Evolutionary conservation across 257 asterid genomes (phyloP), one percentile per base, ranked within the genome.

Genomic region (Thymus quinquecostatus): DNA sequence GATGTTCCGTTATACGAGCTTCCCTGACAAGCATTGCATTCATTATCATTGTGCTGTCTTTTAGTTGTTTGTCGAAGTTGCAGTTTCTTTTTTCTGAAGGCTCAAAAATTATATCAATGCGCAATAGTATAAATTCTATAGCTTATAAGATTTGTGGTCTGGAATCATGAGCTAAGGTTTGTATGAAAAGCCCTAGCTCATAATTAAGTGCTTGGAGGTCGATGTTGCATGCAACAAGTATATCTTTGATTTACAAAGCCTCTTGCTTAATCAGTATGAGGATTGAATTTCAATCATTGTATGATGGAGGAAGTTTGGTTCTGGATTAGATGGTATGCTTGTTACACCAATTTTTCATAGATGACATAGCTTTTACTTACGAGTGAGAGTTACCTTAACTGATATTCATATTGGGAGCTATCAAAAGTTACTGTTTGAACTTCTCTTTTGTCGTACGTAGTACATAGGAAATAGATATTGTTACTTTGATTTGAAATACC

Each of bases 91-190:
- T n/a, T n/a, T 34, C 1, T 30, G 5, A 21, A 10, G 1, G 40
- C 47, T 43, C 2, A 47, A 11, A 5, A 47, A 47, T 7, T 2
- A 13, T 57, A 69, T 29, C 8, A 38, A 38, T 55, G 53, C 10
- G 58, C 40, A 41, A 69, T 45, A 47, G 33, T 33, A 38, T 49
- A 38, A 60, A 38, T 36, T 50, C 63, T 32, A 27, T 11, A 61
- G 49, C 68, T 71, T 51, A 49, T 8, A 34, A 14, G 41, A 71
- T 4, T n/a, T 71, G 63, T 61, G 55, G 63, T 71, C 41, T 10
- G 57, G 75, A 66, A 59, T 58, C 38, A 58, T 70, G 48, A 45
- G 49, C 36, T 58, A 44, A 59, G 34, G 28, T 45, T 59, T 27
- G 21, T 30, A 2, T 45, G 43, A n/a, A 10, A 33, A 45, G 14